Base-by-base conservation (phyloP, 306 rosid species). In the Trifolium pratense region DNA sequence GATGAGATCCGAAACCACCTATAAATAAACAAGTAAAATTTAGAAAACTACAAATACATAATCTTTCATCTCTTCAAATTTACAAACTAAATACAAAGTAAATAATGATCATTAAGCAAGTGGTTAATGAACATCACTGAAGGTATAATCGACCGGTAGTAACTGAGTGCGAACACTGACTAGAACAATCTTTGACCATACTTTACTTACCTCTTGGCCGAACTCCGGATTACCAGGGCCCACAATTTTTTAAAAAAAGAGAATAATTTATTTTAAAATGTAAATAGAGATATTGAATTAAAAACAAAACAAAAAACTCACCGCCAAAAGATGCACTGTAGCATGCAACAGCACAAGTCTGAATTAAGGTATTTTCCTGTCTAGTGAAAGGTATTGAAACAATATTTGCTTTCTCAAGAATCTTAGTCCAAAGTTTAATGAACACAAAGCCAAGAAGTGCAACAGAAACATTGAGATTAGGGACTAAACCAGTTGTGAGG, bases 301-400 rank as follows among this genome's bases (percentile, higher is more conserved):
- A 20, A 4, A 29, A 65, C 3, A 4, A 45, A 15, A 77, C 6
- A 37, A 37, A 78, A 74, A 23, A 26, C 75, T 76, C 18, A 92
- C 98, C 98, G 88, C 92, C 95, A 69, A 76, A 85, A 14, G 98
- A 62, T 16, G 89, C 86, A 84, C 92, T 92, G 48, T 92, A 90
- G 78, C 98, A 92, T 32, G 98, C 98, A 40, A 89, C 97, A 13
- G 97, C 97, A 83, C 97, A 92, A 20, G 98, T 92, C 78, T 92
- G 98, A 70, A 92, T 90, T 42, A 90, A 67, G 53, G 97, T 92
- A 56, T 92, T 92, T 79, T 92, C 98, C 81, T 92, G 97, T 71
- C 87, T 82, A 17, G 98, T 92, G 81, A 92, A 92, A 25, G 97
- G 97, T 40, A 70, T 78, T 14, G 98, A 80, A 36, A 87, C 86